phyloP scores from a whole-genome alignment of 345 rosid species.

The Brassica carinata region DNA sequence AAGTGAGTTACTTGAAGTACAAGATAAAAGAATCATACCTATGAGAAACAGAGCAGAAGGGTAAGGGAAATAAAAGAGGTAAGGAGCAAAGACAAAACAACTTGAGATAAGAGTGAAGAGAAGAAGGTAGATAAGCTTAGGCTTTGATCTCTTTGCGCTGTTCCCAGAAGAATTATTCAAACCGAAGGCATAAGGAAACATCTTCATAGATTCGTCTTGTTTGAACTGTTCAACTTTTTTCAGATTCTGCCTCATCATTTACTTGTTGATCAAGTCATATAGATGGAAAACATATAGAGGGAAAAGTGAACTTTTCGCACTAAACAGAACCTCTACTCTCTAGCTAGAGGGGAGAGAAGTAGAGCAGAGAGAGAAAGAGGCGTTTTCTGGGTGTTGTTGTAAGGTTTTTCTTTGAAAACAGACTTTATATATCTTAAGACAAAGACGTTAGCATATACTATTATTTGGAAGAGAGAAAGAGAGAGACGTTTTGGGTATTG shows the following conservation, averaged over 20 bases:
- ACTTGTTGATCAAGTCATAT: slow-evolving; percentile 21
- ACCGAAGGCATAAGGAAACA: slow-evolving; percentile 11
- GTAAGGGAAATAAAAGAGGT: slow-evolving; percentile 26
- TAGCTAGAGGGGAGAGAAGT: background rate
- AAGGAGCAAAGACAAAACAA: slow-evolving; percentile 39
- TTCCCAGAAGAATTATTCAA: slow-evolving; percentile 15
- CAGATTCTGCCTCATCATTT: slow-evolving; percentile 20
- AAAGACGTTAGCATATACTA: slow-evolving; percentile 28
- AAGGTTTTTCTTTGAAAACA: slow-evolving; percentile 9
- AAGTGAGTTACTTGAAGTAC: slow-evolving; percentile 15
- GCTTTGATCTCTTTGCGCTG: slow-evolving; percentile 33
- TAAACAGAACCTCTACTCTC: background rate
- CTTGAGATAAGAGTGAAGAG: slow-evolving; percentile 39
- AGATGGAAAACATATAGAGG: slow-evolving; percentile 2
- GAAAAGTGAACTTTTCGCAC: background rate
- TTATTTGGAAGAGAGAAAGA: slow-evolving; percentile 24
- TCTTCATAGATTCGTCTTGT: slow-evolving; percentile 13
- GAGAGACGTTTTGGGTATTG: slow-evolving; percentile 14
- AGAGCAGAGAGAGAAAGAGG: slow-evolving; percentile 10
- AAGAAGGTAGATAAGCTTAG: slow-evolving; percentile 38
- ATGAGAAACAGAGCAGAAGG: slow-evolving; percentile 36
- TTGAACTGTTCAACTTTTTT: slow-evolving; percentile 29
- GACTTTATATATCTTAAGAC: slow-evolving; percentile 18
- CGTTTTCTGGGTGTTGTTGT: slow-evolving; percentile 10
- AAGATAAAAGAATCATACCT: slow-evolving; percentile 29